These are phyloP conservation scores for Boletus eberwhitei DNA, from an alignment of 768 basidiomycete genomes.

Conservation along the genomic window DNA sequence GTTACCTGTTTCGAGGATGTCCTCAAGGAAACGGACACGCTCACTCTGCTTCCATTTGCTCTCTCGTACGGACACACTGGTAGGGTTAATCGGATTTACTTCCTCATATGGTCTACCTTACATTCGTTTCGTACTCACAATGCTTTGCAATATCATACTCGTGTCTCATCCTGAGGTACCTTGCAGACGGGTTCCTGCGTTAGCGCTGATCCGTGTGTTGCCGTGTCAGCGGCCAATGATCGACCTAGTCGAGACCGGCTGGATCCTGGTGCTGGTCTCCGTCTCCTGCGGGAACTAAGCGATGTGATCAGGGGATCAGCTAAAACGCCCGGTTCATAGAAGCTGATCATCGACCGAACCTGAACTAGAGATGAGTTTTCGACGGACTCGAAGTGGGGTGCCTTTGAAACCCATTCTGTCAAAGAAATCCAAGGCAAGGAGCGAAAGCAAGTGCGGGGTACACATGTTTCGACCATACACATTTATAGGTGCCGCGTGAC, in stretches of 20 bases:
- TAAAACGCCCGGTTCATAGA: background rate
- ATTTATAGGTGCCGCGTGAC: background rate
- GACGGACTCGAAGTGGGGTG: background rate
- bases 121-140: background rate
- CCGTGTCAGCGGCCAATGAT: background rate
- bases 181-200: background rate
- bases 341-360: background rate
- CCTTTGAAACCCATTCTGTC: background rate
- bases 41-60: background rate
- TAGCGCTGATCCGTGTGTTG: constrained; percentile 1
- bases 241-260: background rate
- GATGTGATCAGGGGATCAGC: background rate
- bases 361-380: background rate
- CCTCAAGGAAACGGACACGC: background rate
- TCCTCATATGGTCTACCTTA: background rate
- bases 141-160: background rate
- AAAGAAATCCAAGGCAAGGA: background rate
- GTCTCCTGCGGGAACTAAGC: background rate
- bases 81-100: background rate
- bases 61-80: background rate
- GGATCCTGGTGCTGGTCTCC: background rate
- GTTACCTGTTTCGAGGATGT: background rate
- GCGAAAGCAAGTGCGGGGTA: background rate
- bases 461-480: background rate
- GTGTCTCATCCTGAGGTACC: background rate